These are phyloP conservation scores for Persicaria maculosa DNA, from an alignment of 148 eudicot species.

Conservation along the genomic window DNA sequence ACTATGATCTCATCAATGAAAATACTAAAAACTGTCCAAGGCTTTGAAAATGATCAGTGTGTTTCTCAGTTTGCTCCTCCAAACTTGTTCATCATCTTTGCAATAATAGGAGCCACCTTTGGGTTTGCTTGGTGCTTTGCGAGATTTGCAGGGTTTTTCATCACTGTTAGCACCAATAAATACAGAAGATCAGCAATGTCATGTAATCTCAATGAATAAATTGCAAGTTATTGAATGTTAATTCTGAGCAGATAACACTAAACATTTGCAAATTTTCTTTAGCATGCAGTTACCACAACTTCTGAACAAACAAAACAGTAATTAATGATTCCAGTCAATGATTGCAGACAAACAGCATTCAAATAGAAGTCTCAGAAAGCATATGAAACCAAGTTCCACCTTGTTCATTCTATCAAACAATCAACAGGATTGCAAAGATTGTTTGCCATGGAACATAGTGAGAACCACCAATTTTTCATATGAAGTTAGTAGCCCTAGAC, in stretches of 20 bases:
- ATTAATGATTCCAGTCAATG: not conserved
- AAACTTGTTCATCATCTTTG: slow-evolving; percentile 94
- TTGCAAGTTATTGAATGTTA: not conserved
- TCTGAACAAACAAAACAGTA: not conserved
- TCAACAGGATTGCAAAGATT: not conserved
- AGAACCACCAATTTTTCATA: not conserved
- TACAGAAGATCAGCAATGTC: slow-evolving; percentile 24
- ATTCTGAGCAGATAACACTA: not conserved
- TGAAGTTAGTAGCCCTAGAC: not conserved
- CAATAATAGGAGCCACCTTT: slow-evolving; percentile 89
- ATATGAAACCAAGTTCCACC: not conserved
- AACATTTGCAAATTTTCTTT: no score
- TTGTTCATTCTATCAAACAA: not conserved
- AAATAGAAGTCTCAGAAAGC: not conserved
- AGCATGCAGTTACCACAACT: not conserved
- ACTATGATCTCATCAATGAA: not conserved
- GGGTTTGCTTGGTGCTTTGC: slow-evolving; percentile 91
- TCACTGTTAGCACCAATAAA: slow-evolving; percentile 29
- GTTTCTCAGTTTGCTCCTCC: slow-evolving; percentile 43
- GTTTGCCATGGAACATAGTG: not conserved
- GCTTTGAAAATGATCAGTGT: not conserved
- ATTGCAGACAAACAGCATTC: not conserved
- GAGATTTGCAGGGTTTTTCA: slow-evolving; percentile 98
- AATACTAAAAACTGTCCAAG: not conserved
- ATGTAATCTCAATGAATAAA: not conserved